These are phyloP conservation scores for Lasiodiplodia sp. DNA, from an alignment of 2,329 filamentous ascomycete genomes.

Conservation along the genomic window DNA sequence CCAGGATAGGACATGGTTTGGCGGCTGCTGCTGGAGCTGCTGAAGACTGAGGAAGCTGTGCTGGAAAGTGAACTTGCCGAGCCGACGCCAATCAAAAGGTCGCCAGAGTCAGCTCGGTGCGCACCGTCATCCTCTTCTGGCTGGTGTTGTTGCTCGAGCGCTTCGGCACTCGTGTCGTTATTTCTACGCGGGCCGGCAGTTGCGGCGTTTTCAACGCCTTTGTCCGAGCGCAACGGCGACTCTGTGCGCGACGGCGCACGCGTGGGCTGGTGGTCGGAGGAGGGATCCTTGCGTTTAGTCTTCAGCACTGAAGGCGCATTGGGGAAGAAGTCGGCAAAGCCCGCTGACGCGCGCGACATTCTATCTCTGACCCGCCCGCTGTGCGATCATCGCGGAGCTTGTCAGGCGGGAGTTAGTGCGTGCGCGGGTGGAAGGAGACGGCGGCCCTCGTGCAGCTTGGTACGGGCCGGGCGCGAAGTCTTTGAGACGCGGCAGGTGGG, in stretches of 20 bases:
- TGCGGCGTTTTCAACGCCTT: constrained; percentile 30
- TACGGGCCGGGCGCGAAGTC: constrained; percentile 28
- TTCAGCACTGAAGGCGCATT: constrained; percentile 72
- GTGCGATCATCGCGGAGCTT: constrained; percentile 39
- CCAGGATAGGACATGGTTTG: constrained; percentile 61
- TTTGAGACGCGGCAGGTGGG: constrained; percentile 33
- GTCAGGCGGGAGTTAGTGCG: constrained; percentile 9
- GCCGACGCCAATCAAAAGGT: constrained; percentile 73
- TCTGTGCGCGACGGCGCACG: constrained; percentile 20
- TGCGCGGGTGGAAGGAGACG: constrained; percentile 15
- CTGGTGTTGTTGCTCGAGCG: constrained; percentile 26
- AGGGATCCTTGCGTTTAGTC: constrained; percentile 49
- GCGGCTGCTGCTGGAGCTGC: constrained; percentile 58
- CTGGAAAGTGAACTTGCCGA: constrained; percentile 77
- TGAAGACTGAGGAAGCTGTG: constrained; percentile 75
- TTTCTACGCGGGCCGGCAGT: constrained; percentile 31
- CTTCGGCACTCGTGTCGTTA: constrained; percentile 33
- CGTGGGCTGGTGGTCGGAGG: constrained; percentile 33
- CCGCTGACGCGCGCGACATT: constrained; percentile 81
- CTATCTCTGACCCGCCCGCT: constrained; percentile 35
- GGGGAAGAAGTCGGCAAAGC: constrained; percentile 87
- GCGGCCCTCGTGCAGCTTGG: constrained; percentile 25
- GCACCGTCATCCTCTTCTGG: constrained; percentile 58
- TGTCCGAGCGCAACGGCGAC: constrained; percentile 32
- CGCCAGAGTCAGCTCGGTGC: constrained; percentile 65